phyloP scores from a whole-genome alignment of 2,329 filamentous ascomycete species.

The Talaromyces verruculosus region DNA sequence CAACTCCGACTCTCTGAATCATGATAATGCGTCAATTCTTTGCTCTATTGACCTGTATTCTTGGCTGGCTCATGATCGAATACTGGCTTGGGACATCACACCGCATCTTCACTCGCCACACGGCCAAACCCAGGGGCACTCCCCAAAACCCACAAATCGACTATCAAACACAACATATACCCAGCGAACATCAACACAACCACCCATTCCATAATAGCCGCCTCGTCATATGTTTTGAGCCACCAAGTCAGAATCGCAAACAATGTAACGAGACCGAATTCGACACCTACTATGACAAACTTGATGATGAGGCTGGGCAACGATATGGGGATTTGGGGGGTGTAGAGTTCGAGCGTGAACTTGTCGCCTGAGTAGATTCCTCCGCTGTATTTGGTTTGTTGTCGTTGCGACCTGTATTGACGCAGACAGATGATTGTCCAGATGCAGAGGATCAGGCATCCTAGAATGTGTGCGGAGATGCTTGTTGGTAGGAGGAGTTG shows the following conservation, averaged over 20 bases:
- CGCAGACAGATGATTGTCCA: constrained; percentile 9
- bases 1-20: not conserved
- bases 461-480: constrained; percentile 11
- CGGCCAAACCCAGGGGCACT: not conserved
- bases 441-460: constrained; percentile 17
- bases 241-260: constrained; percentile 18
- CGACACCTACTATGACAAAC: constrained; percentile 9
- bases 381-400: not conserved
- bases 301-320: constrained; percentile 13
- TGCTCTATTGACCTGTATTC: not conserved
- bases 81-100: not conserved
- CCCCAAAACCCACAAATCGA: constrained; percentile 19
- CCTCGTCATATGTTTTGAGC: constrained; percentile 11
- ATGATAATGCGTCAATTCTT: not conserved
- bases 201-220: constrained; percentile 18
- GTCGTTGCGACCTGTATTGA: not conserved
- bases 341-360: not conserved
- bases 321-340: constrained; percentile 1
- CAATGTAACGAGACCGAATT: constrained; percentile 5
- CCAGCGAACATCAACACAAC: constrained; percentile 16
- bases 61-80: not conserved
- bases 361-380: constrained; percentile 15
- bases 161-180: constrained; percentile 19
- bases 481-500: constrained; percentile 10
- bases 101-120: not conserved